These are phyloP conservation scores for Termitomyces sp. DNA, from an alignment of 768 basidiomycete genomes.

Conservation along the genomic window DNA sequence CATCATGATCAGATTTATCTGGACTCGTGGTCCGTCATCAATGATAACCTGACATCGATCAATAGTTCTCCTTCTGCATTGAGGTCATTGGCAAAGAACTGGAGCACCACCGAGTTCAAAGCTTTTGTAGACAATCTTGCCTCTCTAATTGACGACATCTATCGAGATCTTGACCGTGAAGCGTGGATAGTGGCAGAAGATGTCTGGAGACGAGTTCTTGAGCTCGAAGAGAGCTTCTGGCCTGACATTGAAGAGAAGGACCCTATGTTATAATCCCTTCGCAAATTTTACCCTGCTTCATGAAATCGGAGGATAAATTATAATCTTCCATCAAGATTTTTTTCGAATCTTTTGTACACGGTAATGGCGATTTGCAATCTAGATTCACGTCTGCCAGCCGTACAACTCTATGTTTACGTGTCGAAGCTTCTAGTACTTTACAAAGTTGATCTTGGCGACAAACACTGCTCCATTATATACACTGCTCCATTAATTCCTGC, in stretches of 20 bases:
- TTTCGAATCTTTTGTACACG: too few relatives aligned
- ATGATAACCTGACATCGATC: conserved; percentile 12
- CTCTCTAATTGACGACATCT: conserved; percentile 41
- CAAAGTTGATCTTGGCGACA: too few relatives aligned
- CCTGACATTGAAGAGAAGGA: conserved; percentile 9
- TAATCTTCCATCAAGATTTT: background rate
- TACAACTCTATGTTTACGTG: too few relatives aligned
- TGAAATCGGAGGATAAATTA: background rate
- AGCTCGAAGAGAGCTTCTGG: conserved; percentile 42
- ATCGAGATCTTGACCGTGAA: conserved; percentile 30
- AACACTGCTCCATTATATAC: too few relatives aligned
- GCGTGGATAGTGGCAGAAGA: conserved; percentile 39
- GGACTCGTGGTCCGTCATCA: conserved; percentile 61
- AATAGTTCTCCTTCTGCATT: conserved; percentile 27
- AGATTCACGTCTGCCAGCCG: too few relatives aligned
- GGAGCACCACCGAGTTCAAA: conserved; percentile 54
- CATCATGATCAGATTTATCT: conserved; percentile 65
- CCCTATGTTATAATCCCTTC: background rate
- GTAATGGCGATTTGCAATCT: too few relatives aligned
- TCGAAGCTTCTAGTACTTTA: background rate
- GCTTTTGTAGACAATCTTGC: conserved; percentile 50
- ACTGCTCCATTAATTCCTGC: background rate
- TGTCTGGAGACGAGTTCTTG: conserved; percentile 56
- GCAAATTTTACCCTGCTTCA: background rate
- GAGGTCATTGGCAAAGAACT: conserved; percentile 53